Percentiles rank a stretch among this genome's conserved stretches.
Evolutionary conservation across 495 filamentous ascomycete species (phyloP).

Genomic region (Cercophora newfieldiana): DNA sequence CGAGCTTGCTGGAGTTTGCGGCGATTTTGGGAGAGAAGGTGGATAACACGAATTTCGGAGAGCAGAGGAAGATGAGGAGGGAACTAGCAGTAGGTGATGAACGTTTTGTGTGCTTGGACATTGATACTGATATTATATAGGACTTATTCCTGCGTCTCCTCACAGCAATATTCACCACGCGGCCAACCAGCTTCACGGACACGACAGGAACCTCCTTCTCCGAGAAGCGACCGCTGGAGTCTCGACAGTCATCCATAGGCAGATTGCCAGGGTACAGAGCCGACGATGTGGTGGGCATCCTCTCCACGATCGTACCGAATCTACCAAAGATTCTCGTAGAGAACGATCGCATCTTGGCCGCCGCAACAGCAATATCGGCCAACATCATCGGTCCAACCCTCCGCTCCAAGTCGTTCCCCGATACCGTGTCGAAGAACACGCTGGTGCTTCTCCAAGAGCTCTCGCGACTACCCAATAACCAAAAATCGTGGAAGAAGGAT

Average conservation of each 20-base stretch:
- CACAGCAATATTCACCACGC: slow-evolving; percentile 86
- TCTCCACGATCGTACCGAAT: slow-evolving; percentile 75
- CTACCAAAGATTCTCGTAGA: slow-evolving; percentile 85
- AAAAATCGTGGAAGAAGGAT: slow-evolving; percentile 93
- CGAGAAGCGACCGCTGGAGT: slow-evolving; percentile 30
- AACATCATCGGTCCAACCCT: slow-evolving; percentile 82
- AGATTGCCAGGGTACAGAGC: slow-evolving; percentile 45
- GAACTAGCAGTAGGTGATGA: slow-evolving; percentile 77
- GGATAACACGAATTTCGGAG: slow-evolving; percentile 96
- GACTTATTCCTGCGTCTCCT: slow-evolving; percentile 86
- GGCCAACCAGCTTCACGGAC: slow-evolving; percentile 64
- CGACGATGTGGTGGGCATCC: slow-evolving; percentile 75
- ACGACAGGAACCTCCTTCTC: slow-evolving; percentile 31
- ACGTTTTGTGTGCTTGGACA: not conserved
- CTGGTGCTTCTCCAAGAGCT: slow-evolving; percentile 77
- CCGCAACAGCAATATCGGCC: slow-evolving; percentile 75
- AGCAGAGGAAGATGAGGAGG: slow-evolving; percentile 89
- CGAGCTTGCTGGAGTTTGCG: slow-evolving; percentile 83
- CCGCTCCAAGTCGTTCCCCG: slow-evolving; percentile 82
- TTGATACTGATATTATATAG: slow-evolving; percentile 49
- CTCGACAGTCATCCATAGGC: slow-evolving; percentile 26
- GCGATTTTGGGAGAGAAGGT: slow-evolving; percentile 89
- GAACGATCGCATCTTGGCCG: slow-evolving; percentile 75
- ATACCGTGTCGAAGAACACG: slow-evolving; percentile 71
- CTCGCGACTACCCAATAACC: slow-evolving; percentile 69